These are phyloP conservation scores for Microdochium paspali DNA, from an alignment of 2,329 filamentous ascomycete species.

Conservation along the genomic window DNA sequence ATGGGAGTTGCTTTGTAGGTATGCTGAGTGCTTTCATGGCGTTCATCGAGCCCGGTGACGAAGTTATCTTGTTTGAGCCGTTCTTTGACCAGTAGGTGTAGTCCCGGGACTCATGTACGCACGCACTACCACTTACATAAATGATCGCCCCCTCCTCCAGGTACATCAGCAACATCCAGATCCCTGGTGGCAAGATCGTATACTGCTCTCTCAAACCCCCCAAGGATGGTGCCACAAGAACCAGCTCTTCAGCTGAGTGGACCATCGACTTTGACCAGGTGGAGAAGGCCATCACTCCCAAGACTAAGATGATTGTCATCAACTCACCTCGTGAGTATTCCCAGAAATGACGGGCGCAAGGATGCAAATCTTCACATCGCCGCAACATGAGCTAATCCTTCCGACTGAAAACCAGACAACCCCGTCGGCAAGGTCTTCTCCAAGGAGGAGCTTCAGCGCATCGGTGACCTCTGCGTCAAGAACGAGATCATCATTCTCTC, in stretches of 20 bases:
- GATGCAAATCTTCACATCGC: background rate
- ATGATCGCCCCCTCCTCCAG: conserved; percentile 20
- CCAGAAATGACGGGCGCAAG: conserved; percentile 3
- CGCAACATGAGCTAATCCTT: too few species aligned
- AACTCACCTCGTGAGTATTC: conserved; percentile 53
- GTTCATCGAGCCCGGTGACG: conserved; percentile 88
- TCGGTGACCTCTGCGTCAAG: conserved; percentile 84
- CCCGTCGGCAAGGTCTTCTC: conserved; percentile 95
- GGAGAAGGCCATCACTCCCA: conserved; percentile 69
- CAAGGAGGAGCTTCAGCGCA: conserved; percentile 68
- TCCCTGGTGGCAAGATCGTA: conserved; percentile 89
- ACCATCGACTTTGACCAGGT: conserved; percentile 75
- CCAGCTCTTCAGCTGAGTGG: conserved; percentile 83
- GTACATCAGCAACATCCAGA: conserved; percentile 97
- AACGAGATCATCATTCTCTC: conserved; percentile 90
- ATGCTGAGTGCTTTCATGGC: conserved; percentile 98
- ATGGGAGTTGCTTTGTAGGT: conserved; percentile 29
- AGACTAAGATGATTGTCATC: conserved; percentile 93
- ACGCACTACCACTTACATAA: background rate
- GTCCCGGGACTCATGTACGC: background rate
- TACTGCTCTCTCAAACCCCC: conserved; percentile 95
- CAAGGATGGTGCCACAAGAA: conserved; percentile 65
- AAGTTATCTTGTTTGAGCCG: conserved; percentile 96
- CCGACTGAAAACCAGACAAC: conserved; percentile 68
- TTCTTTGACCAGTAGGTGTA: conserved; percentile 89